These are phyloP conservation scores for Pseudocercospora eumusae DNA, from an alignment of 2,329 filamentous ascomycete species.

Conservation along the genomic window DNA sequence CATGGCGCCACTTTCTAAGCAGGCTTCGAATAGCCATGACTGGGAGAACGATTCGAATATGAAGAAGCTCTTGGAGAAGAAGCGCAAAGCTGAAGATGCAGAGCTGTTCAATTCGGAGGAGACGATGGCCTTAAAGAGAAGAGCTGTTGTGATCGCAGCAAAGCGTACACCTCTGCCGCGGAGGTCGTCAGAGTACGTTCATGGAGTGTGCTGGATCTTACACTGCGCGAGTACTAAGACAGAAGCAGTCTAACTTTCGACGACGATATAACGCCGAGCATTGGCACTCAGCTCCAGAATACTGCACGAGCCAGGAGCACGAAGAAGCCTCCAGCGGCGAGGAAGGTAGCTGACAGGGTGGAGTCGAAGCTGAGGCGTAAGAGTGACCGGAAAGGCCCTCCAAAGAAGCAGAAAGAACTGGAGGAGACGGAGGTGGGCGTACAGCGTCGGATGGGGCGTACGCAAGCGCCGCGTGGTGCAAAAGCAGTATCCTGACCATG, in stretches of 20 bases:
- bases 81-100: constrained; percentile 16
- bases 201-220: neutral
- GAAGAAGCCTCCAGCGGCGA: neutral
- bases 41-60: constrained; percentile 17
- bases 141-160: constrained; percentile 18
- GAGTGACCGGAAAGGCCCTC: neutral
- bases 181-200: constrained; percentile 14
- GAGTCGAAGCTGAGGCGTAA: neutral
- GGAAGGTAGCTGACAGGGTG: neutral
- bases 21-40: neutral
- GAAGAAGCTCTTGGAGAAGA: constrained; percentile 12
- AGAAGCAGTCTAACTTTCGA: constrained; percentile 17
- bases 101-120: constrained; percentile 18
- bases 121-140: constrained; percentile 14
- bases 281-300: neutral
- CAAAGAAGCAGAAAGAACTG: neutral
- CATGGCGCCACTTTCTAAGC: neutral
- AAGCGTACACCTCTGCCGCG: neutral
- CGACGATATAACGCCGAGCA: constrained; percentile 13
- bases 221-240: constrained; percentile 1
- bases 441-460: neutral
- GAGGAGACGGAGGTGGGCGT: neutral
- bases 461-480: neutral
- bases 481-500: neutral
- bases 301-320: neutral